Evolutionary conservation across 1,284 basidiomycete species (phyloP), one percentile per base, ranked within the genome.

Genomic region (Marasmius sp.): DNA sequence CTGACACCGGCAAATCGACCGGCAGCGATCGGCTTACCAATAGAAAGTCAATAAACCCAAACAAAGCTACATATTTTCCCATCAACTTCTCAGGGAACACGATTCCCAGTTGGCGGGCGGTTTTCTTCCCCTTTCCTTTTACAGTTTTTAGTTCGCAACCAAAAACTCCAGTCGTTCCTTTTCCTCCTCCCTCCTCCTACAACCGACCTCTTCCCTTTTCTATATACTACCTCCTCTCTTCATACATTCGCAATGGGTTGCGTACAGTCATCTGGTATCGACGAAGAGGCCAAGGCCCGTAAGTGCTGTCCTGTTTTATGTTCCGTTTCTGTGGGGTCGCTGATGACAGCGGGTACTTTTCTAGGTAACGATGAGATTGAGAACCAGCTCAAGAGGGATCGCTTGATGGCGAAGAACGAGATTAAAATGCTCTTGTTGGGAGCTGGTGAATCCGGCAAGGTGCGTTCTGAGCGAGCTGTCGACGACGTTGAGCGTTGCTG

Each of bases 281-380:
- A 92, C 71, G 86, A 87, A 67, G 89, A 91, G 80, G 91, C 91
- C 64, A 92, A 89, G 78, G 89, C 90, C 74, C 88, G 91, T 93
- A 66, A 76, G 91, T 91, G 60, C 9, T 56, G 20, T 58, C 37
- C 58, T 50, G 53, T 58, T 48, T 33, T 39, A 47, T 60, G 58
- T 58, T 48, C 54, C 52, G 22, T 43, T 53, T 58, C 38, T 38
- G 39, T 34, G 57, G 41, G 43, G 49, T 56, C 20, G 47, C 54
- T 38, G 41, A 20, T 52, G 47, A 33, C 33, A 22, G 6, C 27
- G n/a, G n/a, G n/a, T 9, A 37, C 41, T 57, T 34, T 34, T 11
- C 1, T 68, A 93, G 91, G 91, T 74, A 97, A 96, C 75, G 94
- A 95, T 71, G 94, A 95, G 82, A 98, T 98, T 71, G 96, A 98